Conservation (phyloP, 2,329 filamentous ascomycete species). For the Fusarium torulosum region DNA sequence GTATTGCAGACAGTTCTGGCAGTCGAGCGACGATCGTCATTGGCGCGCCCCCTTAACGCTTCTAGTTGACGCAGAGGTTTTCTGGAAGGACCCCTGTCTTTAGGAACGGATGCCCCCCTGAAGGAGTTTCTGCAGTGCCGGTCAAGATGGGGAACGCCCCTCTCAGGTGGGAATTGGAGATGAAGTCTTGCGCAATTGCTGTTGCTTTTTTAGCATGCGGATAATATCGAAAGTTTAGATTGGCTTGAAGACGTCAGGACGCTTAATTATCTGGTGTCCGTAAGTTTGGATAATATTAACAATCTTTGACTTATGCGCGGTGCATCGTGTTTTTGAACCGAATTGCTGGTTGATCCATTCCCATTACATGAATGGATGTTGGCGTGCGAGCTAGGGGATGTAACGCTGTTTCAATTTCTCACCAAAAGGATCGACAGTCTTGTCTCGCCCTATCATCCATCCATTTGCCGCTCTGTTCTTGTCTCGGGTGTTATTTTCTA, state of each 20-base stretch:
- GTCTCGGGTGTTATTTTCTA: constrained; percentile 16
- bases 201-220: not conserved
- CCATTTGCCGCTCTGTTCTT: not conserved
- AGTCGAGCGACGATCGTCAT: constrained; percentile 32
- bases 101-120: not conserved
- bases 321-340: constrained; percentile 1
- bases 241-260: not conserved
- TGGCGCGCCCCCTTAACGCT: constrained; percentile 3
- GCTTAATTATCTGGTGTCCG: not conserved
- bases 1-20: not conserved
- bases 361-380: constrained; percentile 15
- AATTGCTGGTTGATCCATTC: constrained; percentile 15
- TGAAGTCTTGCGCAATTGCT: constrained; percentile 1
- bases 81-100: constrained; percentile 19
- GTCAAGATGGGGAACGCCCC: constrained; percentile 9
- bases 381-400: constrained; percentile 25
- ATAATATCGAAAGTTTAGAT: too few species aligned
- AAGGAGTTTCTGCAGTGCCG: not conserved
- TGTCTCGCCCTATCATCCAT: constrained; percentile 7
- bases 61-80: not conserved
- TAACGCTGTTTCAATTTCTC: constrained; percentile 33
- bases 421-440: constrained; percentile 29
- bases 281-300: not conserved
- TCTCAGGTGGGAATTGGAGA: constrained; percentile 12
- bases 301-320: not conserved